These are phyloP conservation scores for Aspergillus carlsbadensis DNA, from an alignment of 495 filamentous ascomycete genomes.

Conservation along the genomic window DNA sequence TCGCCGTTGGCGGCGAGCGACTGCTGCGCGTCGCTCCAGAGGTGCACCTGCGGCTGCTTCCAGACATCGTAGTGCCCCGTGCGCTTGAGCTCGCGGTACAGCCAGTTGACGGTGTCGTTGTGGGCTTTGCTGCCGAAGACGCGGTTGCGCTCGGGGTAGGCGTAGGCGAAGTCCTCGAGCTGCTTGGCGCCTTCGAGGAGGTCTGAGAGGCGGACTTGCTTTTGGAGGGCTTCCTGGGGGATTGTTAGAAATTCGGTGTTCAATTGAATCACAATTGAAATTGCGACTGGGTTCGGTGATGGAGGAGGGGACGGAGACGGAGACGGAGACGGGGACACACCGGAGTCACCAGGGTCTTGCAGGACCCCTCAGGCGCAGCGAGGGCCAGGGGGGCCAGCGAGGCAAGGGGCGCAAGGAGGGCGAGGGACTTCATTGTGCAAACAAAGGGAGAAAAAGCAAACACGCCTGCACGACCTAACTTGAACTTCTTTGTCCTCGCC, in stretches of 20 bases:
- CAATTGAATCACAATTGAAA: too few relatives aligned
- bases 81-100: slow-evolving; percentile 51
- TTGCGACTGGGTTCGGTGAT: too few relatives aligned
- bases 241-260: not conserved
- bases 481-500: too few relatives aligned
- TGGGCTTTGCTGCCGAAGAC: slow-evolving; percentile 62
- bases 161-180: slow-evolving; percentile 48
- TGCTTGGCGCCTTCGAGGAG: slow-evolving; percentile 38
- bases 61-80: slow-evolving; percentile 60
- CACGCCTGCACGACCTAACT: too few relatives aligned
- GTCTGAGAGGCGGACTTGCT: slow-evolving; percentile 19
- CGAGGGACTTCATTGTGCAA: not conserved
- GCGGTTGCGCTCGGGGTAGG: slow-evolving; percentile 48
- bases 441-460: too few relatives aligned
- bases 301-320: too few relatives aligned
- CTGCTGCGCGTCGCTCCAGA: slow-evolving; percentile 30
- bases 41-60: slow-evolving; percentile 55
- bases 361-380: not conserved
- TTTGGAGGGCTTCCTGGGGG: not conserved
- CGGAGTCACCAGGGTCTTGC: not conserved
- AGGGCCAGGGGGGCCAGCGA: not conserved
- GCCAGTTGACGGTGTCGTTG: slow-evolving; percentile 61
- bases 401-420: not conserved
- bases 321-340: not conserved
- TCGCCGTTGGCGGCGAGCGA: slow-evolving; percentile 29